Evolutionary conservation across 768 basidiomycete species (phyloP).

Genomic region (Leccinum disarticulatum): DNA sequence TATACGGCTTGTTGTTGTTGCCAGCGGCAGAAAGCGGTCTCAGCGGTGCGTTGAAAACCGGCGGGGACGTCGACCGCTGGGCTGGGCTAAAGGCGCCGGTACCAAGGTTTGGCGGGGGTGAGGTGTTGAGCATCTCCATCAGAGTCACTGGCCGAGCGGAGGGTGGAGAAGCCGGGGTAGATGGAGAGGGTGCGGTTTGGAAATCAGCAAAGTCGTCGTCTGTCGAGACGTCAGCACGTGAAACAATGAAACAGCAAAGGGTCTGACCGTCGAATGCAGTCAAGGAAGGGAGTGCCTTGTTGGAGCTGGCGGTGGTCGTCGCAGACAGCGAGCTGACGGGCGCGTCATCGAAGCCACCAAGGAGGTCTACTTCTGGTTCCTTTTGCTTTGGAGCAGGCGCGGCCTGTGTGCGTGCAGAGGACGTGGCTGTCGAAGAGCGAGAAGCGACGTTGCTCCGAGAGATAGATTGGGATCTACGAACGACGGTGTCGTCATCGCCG

Average conservation of each 20-base stretch:
- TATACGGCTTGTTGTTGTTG: conserved; percentile 19
- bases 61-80: conserved; percentile 20
- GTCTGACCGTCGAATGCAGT: conserved; percentile 29
- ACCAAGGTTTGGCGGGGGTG: conserved; percentile 23
- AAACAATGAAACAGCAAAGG: background rate
- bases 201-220: conserved; percentile 90
- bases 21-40: conserved; percentile 30
- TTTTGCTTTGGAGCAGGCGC: conserved; percentile 39
- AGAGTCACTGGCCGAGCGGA: conserved; percentile 37
- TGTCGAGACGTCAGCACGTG: conserved; percentile 23
- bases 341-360: conserved; percentile 73
- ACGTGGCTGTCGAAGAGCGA: conserved; percentile 35
- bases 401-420: conserved; percentile 38
- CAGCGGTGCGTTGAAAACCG: conserved; percentile 24
- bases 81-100: background rate
- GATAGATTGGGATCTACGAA: conserved; percentile 40
- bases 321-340: conserved; percentile 30
- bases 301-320: conserved; percentile 17
- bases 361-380: conserved; percentile 63
- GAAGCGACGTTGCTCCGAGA: conserved; percentile 31
- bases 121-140: conserved; percentile 48
- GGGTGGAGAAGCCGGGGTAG: conserved; percentile 36
- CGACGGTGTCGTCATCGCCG: conserved; percentile 78
- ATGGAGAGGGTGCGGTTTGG: conserved; percentile 62
- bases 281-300: conserved; percentile 34